Base-by-base conservation (phyloP, 495 filamentous ascomycete genomes). In the Penicillium atrosanguineum region DNA sequence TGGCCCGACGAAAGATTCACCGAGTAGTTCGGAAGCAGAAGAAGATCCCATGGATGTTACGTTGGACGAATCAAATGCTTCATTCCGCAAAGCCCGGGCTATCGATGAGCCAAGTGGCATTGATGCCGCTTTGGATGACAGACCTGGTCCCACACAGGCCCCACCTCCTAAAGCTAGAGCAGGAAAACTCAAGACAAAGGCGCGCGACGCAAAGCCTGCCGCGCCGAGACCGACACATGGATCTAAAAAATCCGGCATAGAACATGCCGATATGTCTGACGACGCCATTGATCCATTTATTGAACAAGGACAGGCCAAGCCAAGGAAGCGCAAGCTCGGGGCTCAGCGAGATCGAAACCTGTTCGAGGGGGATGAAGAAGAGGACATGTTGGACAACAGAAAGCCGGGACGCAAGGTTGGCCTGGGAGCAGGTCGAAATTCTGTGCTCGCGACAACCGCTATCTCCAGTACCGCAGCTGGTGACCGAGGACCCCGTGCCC, bases 301-400 rank as follows among this genome's bases (percentile, higher is more conserved):
- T 12, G 51, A 62, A 9, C 79, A 81, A 51, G 70, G 69, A 7
- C 77, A 75, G 50, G 71, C 74, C 1, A 87, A 84, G 73, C 80
- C 81, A 56, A 91, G 87, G 75, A 91, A 88, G 73, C 80, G 87
- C 38, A 94, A 90, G 67, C 81, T 90, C 14, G 82, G 83, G 12
- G 75, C 73, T 18, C 78, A 76, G 37, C 69, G 77, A 7, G 80
- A 81, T 37, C 87, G 83, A 66, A 88, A 79, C 25, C 57, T 94
- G 16, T 88, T 94, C 60, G 88, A 91, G 43, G 90, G 87, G 1
- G 90, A 89, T 3, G 83, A 75, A 0, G 81, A 84, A 15, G 64
- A 65, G 28, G 56, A 55, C 0, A 39, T 51, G 1, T 20, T 69
- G 44, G 62, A 65, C 34, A 48, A 56, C 48, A 68, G 60, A 56